Percentiles rank a stretch among this genome's conserved stretches.
phyloP scores from a whole-genome alignment of 805 yeast species.

The Candida succiphila region DNA sequence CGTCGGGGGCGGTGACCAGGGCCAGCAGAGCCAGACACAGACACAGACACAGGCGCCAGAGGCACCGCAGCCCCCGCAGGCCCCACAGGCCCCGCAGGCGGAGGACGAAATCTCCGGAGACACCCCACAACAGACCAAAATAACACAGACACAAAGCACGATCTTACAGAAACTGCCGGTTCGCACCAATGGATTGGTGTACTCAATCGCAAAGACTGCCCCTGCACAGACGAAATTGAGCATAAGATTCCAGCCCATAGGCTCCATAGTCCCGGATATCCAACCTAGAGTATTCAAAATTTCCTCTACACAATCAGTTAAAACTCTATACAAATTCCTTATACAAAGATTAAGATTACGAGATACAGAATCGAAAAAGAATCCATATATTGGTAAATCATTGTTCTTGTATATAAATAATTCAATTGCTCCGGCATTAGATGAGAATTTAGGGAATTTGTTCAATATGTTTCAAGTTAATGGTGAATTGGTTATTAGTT shows the following conservation, averaged over 20 bases:
- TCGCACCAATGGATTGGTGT: too few relatives aligned
- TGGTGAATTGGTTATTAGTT: slow-evolving; percentile 32
- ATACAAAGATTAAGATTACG: slow-evolving; percentile 25
- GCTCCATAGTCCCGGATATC: slow-evolving; percentile 38
- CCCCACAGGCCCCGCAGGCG: too few relatives aligned
- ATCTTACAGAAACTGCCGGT: slow-evolving; percentile 4
- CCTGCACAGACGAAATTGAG: slow-evolving; percentile 33
- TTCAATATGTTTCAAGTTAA: slow-evolving; percentile 24
- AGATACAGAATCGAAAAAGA: slow-evolving; percentile 1
- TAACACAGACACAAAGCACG: slow-evolving; percentile 8
- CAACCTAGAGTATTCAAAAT: slow-evolving; percentile 41
- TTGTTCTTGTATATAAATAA: slow-evolving; percentile 35
- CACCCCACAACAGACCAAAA: slow-evolving; percentile 14
- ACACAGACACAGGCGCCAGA: too few relatives aligned
- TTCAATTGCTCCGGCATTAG: slow-evolving; percentile 35
- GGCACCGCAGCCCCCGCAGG: too few relatives aligned
- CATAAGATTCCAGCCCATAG: slow-evolving; percentile 50
- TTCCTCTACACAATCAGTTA: slow-evolving; percentile 34
- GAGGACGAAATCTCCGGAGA: too few relatives aligned
- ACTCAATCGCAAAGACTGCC: too few relatives aligned
- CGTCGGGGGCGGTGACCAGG: too few relatives aligned
- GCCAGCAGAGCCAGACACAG: too few relatives aligned
- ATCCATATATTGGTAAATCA: slow-evolving; percentile 6
- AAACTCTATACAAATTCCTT: slow-evolving; percentile 35
- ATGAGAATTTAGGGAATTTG: slow-evolving; percentile 29